Base-by-base conservation (phyloP, 805 yeast genomes). In the Dipodascopsis tothii region DNA sequence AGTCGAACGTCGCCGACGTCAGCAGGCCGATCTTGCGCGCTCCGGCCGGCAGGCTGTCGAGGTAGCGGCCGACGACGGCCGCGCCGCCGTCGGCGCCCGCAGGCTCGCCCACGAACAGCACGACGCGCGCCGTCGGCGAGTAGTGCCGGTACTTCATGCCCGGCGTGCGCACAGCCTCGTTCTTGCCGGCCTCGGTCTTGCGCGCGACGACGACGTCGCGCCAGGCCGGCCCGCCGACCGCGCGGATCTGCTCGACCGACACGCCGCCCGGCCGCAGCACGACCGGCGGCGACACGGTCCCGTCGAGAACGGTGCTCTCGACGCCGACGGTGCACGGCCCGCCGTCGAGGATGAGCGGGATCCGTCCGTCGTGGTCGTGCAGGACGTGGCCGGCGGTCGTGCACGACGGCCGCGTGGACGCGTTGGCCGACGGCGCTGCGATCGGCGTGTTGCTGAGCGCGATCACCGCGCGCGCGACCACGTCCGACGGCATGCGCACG, bases 141-240 rank as follows among this genome's bases (percentile, higher is more conserved):
- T 92, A 92, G 62, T 92, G 98, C 54, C 84, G 79, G 61, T 92
- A 92, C 60, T 92, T 92, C 98, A 92, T 92, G 0, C 98, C 98
- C 0, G 98, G 98, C 0, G 98, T 92, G 55, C 83, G 74, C 51
- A 85, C 96, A 25, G 69, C 65, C 17, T 79, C 83, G 1, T 64
- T 63, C 4, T 60, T 68, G 2, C 60, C 59, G 3, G 85, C 85
- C 2, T 77, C 75, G 4, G 63, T 56, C 51, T 72, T 74, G 52
- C 77, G 81, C 5, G 84, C 87, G 3, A 83, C 65, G 4, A 75
- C 62, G 1, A 84, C 74, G 39, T 77, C 61, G 4, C 62, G 56
- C 96, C 96, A 88, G 9, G 43, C 57, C 1, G 60, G 62, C 0
- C 95, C 95, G 0, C 95, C 95, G 35, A 62, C 64, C 41, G 63